Base-by-base conservation (phyloP, 352 stramenopile species). In the Phytophthora aleatoria region DNA sequence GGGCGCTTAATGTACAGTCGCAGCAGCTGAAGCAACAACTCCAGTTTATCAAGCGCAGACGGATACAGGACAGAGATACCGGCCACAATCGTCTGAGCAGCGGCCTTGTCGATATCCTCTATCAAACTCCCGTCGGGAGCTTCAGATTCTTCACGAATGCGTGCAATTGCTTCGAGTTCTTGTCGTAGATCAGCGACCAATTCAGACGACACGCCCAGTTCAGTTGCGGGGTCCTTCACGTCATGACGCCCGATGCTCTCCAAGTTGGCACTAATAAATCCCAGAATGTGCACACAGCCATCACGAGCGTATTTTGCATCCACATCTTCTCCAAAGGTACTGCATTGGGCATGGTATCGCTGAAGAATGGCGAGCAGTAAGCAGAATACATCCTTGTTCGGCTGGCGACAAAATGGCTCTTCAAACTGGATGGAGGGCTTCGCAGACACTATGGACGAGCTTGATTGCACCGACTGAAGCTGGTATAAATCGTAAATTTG, bases 321-420 rank as follows among this genome's bases (percentile, higher is more conserved):
- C 11, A 8, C 27, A 35, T 41, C 36, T 7, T 30, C 48, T 10
- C 15, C 27, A 54, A 3, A 30, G 26, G 20, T 26, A 45, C 50
- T 31, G 26, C 20, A 67, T 38, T 55, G 41, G n/a, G 20, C 12
- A 39, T 70, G 64, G 27, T 85, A 83, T 47, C 50, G 61, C 30
- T 67, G 45, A n/a, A 95, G 68, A 50, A 94, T 80, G 1, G 44
- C 51, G 38, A 91, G 50, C 0, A 93, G 43, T 44, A 86, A 53
- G 3, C 61, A 52, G 50, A 96, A 76, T 20, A 87, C 76, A 12
- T 83, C 61, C 26, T 76, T 74, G 38, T 63, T 82, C 6, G 87
- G 87, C 42, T 96, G 87, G 0, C 85, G 73, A 33, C 73, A 89
- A 61, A 91, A 96, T 0, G 87, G 82, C 38, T 92, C 83, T 61